These are phyloP conservation scores for Lichtheimia hyalospora DNA, from an alignment of 371 early-diverging fungal species.

Conservation along the genomic window DNA sequence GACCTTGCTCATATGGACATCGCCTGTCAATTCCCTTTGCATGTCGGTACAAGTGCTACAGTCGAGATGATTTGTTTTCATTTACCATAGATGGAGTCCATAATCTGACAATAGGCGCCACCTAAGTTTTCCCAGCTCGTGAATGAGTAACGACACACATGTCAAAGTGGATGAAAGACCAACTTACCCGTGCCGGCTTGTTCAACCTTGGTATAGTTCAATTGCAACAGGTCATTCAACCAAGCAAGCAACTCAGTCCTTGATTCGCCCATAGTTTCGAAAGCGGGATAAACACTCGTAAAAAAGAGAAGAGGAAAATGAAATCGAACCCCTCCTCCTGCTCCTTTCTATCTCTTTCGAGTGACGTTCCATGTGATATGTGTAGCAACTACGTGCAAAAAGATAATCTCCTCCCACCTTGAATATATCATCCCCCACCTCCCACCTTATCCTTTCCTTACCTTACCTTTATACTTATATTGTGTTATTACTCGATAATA, in stretches of 20 bases:
- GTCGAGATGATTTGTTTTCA: neutral
- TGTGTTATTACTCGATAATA: too few species aligned
- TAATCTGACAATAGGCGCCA: conserved; percentile 82
- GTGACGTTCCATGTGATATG: too few species aligned
- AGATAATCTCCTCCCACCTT: too few species aligned
- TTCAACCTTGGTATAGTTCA: conserved; percentile 90
- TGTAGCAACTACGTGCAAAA: too few species aligned
- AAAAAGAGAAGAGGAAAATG: conserved; percentile 3
- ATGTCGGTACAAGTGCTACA: neutral
- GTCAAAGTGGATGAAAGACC: too few species aligned
- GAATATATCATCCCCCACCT: too few species aligned
- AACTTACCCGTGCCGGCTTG: conserved; percentile 86
- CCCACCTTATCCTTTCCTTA: too few species aligned
- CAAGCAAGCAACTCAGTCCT: conserved; percentile 87
- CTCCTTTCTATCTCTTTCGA: too few species aligned
- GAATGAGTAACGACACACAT: neutral
- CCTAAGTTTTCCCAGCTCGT: conserved; percentile 33
- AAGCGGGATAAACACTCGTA: neutral
- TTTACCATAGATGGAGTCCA: conserved; percentile 80
- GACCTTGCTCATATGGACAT: conserved; percentile 80
- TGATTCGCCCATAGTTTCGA: conserved; percentile 67
- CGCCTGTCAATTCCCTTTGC: conserved; percentile 34
- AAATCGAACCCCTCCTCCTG: neutral
- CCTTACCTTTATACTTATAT: too few species aligned
- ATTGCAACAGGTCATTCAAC: conserved; percentile 87